phyloP scores from a whole-genome alignment of 768 basidiomycete species.

The Kwoniella pini region DNA sequence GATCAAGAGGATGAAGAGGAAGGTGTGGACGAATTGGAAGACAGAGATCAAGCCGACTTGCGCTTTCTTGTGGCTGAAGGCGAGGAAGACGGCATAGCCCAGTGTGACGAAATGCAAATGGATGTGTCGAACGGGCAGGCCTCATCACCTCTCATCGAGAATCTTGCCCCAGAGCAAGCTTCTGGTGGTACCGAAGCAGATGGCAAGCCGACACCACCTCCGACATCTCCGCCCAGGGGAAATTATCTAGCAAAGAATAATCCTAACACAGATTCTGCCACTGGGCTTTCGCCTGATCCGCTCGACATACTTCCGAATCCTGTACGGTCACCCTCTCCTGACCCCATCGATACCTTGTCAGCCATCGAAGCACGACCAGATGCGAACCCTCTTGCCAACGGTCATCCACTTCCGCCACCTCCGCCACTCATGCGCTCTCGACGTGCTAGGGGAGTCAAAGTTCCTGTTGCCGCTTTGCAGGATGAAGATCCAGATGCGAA shows the following conservation, averaged over 20 bases:
- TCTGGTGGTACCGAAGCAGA: no score
- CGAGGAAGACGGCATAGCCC: background rate
- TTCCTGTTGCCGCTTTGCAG: conserved; percentile 15
- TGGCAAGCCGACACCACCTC: no score
- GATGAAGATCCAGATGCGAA: conserved; percentile 42
- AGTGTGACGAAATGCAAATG: no score
- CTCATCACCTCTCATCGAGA: no score
- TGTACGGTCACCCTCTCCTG: background rate
- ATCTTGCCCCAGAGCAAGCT: no score
- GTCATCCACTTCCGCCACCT: background rate
- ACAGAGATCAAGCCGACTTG: conserved; percentile 10
- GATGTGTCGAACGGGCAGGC: background rate
- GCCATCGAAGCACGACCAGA: no score
- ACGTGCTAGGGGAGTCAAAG: conserved; percentile 21
- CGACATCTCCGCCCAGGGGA: background rate
- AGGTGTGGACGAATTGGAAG: background rate
- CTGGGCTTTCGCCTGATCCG: no score
- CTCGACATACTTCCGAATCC: background rate
- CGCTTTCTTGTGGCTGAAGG: conserved; percentile 1
- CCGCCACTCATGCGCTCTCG: conserved; percentile 18
- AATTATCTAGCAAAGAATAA: no score
- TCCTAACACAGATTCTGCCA: no score
- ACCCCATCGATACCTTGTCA: no score
- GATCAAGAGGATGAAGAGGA: background rate
- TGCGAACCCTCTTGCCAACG: background rate